Base-by-base conservation (phyloP, 352 stramenopile species). In the Elongisporangium undulatum region DNA sequence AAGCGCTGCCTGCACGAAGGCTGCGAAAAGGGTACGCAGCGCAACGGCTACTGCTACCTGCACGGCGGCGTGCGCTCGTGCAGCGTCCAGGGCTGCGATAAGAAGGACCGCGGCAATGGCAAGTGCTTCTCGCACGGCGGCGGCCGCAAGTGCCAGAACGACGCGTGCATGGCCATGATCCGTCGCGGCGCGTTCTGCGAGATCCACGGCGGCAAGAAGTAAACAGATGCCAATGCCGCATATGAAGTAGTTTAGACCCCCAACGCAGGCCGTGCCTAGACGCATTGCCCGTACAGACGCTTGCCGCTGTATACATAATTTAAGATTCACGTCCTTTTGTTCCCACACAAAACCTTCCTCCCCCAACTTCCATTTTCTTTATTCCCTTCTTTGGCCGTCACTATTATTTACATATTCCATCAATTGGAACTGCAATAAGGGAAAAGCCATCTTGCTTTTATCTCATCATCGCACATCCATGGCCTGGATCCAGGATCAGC, bases 61-160 rank as follows among this genome's bases (percentile, higher is more conserved):
- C 84, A 94, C 61, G 84, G 84, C 38, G 82, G 84, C 51, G 79
- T 92, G 29, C 79, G 84, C 17, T 81, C 77, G n/a, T 93, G 84
- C 63, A 69, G 69, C 10, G 71, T 90, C 3, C 75, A 83, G 38
- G 82, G 77, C 2, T 93, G 84, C 59, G 75, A 88, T 52, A 89
- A 89, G 63, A 92, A 92, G 59, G 84, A 93, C 68, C 79, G 84
- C n/a, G 84, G 84, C 58, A 92, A 90, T 51, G 84, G 84, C 68
- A 89, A 89, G 65, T 93, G 84, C 73, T 90, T 90, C 34, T 82
- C 78, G 1, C 84, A 92, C 61, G 82, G 84, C 17, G 84, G 82
- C 49, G 82, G 84, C 56, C 81, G 81, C 62, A 81, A 81, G 50
- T 92, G 83, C 66, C 77, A 91, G 55, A 68, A 76, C 2, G 67